These are phyloP conservation scores for Penicillium crystallinum DNA, from an alignment of 495 filamentous ascomycete species.

Conservation along the genomic window DNA sequence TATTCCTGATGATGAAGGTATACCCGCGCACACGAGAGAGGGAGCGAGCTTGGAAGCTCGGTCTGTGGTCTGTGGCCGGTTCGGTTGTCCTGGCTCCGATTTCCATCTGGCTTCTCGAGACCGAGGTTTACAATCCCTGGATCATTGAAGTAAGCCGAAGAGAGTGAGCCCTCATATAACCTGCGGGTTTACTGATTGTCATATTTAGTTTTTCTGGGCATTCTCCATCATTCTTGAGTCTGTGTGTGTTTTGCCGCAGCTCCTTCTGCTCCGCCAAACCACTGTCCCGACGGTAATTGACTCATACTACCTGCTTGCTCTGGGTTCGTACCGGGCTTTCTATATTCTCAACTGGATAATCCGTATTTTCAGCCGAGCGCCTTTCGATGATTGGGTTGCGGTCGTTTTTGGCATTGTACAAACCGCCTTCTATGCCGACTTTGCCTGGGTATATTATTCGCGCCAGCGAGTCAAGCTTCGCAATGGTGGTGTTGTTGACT, in stretches of 20 bases:
- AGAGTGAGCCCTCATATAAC: background rate
- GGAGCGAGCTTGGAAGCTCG: conserved; percentile 87
- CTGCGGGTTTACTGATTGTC: conserved; percentile 4
- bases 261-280: conserved; percentile 87
- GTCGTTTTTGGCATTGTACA: conserved; percentile 86
- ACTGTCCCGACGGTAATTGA: conserved; percentile 94
- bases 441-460: conserved; percentile 94
- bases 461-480: conserved; percentile 92
- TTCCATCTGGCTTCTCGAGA: conserved; percentile 56
- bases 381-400: conserved; percentile 63
- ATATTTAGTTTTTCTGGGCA: conserved; percentile 61
- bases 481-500: conserved; percentile 86
- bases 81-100: conserved; percentile 60
- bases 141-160: conserved; percentile 57
- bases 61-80: conserved; percentile 55
- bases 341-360: conserved; percentile 93
- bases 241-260: conserved; percentile 83
- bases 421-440: conserved; percentile 87
- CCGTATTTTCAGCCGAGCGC: conserved; percentile 53
- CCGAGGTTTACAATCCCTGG: conserved; percentile 26
- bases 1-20: conserved; percentile 79
- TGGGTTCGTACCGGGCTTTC: conserved; percentile 84
- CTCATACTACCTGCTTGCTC: conserved; percentile 82
- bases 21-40: conserved; percentile 83
- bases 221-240: conserved; percentile 92